These are phyloP conservation scores for Mikania micrantha DNA, from an alignment of 129 eudicot species.

Conservation along the genomic window DNA sequence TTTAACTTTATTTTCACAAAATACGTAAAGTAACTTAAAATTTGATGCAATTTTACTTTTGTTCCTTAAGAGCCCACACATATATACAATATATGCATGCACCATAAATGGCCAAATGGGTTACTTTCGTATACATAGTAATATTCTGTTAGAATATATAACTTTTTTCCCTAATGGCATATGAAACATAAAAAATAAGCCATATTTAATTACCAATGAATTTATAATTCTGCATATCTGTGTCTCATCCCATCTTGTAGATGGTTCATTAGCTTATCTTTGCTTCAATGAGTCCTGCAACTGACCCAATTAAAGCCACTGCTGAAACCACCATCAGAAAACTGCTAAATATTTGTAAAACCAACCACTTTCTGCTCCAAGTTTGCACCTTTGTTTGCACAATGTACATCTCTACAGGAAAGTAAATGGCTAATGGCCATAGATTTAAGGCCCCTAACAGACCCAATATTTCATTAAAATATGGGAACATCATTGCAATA, in stretches of 20 bases:
- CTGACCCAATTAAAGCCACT: conserved; percentile 52
- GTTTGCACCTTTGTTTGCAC: conserved; percentile 43
- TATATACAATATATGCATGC: too few species aligned
- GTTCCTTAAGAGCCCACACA: too few species aligned
- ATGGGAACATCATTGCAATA: conserved; percentile 58
- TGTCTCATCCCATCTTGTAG: neutral
- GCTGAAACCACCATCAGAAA: conserved; percentile 43
- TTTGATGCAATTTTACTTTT: too few species aligned
- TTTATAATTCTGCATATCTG: neutral
- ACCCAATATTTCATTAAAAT: conserved; percentile 72
- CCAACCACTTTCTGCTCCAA: conserved; percentile 58
- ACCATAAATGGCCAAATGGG: too few species aligned
- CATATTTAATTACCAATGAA: conserved; percentile 1
- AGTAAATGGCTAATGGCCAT: conserved; percentile 75
- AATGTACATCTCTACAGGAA: conserved; percentile 65
- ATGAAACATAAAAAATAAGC: conserved; percentile 19
- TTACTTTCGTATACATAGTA: too few species aligned
- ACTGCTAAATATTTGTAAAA: conserved; percentile 45
- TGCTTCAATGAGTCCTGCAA: conserved; percentile 54
- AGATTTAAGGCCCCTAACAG: conserved; percentile 63
- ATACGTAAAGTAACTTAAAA: too few species aligned
- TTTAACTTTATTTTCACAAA: too few species aligned
- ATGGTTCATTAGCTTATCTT: conserved; percentile 19
- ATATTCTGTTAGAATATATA: neutral
- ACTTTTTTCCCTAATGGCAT: conserved; percentile 15